These are phyloP conservation scores for Coemansia sp. DNA, from an alignment of 192 early-diverging fungal species.

Conservation along the genomic window DNA sequence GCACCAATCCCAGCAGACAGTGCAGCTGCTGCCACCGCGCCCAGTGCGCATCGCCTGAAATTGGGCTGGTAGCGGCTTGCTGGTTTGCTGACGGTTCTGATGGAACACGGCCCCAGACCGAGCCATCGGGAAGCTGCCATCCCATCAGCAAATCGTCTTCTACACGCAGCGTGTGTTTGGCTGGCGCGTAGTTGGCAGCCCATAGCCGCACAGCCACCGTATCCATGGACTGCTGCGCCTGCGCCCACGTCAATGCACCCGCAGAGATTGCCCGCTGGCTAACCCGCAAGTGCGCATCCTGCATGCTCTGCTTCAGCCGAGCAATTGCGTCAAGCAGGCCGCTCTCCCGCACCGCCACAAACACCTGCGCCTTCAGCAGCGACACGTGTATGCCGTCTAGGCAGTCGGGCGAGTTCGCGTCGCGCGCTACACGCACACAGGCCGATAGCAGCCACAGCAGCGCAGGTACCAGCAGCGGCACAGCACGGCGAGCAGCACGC, in stretches of 20 bases:
- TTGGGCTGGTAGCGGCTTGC: not conserved
- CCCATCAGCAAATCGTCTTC: conserved; percentile 35
- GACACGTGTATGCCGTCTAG: conserved; percentile 7
- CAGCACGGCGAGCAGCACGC: conserved; percentile 11
- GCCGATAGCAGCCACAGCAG: conserved; percentile 26
- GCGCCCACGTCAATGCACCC: conserved; percentile 8
- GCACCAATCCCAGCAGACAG: conserved; percentile 14
- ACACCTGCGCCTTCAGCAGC: conserved; percentile 15
- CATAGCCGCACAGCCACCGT: conserved; percentile 19
- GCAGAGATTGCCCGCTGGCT: conserved; percentile 6
- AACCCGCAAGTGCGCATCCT: conserved; percentile 6
- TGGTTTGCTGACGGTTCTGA: not conserved
- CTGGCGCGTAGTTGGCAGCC: conserved; percentile 10
- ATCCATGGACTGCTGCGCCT: conserved; percentile 6
- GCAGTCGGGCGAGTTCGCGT: conserved; percentile 19
- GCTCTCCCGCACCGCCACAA: conserved; percentile 16
- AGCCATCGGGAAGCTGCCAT: conserved; percentile 44
- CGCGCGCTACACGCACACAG: conserved; percentile 18
- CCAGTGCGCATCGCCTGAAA: not conserved
- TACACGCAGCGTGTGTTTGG: not conserved
- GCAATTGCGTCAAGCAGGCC: conserved; percentile 11
- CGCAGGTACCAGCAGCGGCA: conserved; percentile 13
- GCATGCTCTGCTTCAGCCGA: conserved; percentile 16
- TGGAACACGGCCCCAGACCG: conserved; percentile 26
- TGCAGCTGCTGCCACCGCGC: conserved; percentile 33